Conservation (phyloP, 371 early-diverging fungal genomes). For the Lichtheimia ornata region DNA sequence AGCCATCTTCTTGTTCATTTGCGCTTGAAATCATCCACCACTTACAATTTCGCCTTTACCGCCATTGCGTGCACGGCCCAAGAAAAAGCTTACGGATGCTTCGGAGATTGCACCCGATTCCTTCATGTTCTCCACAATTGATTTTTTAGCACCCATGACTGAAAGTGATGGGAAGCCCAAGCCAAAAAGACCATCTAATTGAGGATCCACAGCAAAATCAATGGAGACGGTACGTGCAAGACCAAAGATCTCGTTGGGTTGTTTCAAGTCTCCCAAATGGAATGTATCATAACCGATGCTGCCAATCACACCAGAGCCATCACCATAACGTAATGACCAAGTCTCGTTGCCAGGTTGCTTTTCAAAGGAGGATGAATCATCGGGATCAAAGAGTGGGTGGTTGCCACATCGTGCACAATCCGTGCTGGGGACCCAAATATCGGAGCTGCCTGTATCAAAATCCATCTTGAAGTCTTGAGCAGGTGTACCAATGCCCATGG, state of each 20-base stretch:
- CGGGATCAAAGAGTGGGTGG: conserved; percentile 29
- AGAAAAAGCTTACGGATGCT: conserved; percentile 37
- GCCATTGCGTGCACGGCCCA: conserved; percentile 32
- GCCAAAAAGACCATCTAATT: conserved; percentile 61
- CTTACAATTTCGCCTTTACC: conserved; percentile 46
- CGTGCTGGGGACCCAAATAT: conserved; percentile 52
- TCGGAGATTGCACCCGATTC: conserved; percentile 18
- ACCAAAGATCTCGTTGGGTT: conserved; percentile 33
- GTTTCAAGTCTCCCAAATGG: conserved; percentile 30
- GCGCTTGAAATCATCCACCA: not conserved
- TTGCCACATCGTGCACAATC: conserved; percentile 32
- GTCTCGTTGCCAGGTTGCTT: conserved; percentile 17
- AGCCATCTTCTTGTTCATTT: not conserved
- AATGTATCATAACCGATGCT: conserved; percentile 42
- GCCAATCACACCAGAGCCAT: conserved; percentile 54
- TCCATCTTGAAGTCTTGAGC: conserved; percentile 53
- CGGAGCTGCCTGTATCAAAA: conserved; percentile 61
- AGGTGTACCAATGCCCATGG: conserved; percentile 56
- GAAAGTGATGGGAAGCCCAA: conserved; percentile 48
- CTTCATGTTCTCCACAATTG: conserved; percentile 30
- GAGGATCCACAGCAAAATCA: conserved; percentile 35
- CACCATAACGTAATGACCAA: conserved; percentile 49
- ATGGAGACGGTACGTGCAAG: conserved; percentile 29
- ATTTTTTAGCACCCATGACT: conserved; percentile 27
- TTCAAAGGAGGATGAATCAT: conserved; percentile 20